Evolutionary conservation across 345 rosid species (phyloP), one percentile per base, ranked within the genome.

Genomic region (Eucalyptus victrix): DNA sequence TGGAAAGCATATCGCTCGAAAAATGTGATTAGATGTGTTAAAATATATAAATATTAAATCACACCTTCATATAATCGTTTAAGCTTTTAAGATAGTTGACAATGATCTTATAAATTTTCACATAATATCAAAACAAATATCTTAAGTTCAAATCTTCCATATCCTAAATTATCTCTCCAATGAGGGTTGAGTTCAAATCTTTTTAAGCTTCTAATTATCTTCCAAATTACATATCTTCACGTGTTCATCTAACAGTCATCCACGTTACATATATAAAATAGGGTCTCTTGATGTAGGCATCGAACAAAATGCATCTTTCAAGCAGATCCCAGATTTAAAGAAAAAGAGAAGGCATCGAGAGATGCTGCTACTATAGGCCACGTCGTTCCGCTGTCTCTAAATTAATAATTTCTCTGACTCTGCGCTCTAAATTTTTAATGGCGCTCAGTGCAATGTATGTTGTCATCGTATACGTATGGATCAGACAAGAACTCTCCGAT

Each of bases 31-130:
- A 18, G 1, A 34, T 40, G 4, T 56, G 62, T 56, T 56, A 56
- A 56, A 56, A 56, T 56, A 56, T 24, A 56, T 56, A 56, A 56
- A 24, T 56, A 56, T 56, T 5, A 56, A 56, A 56, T 10, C 2
- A 24, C 0, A 2, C 1, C 0, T 10, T 56, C 30, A 56, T 56
- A 0, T 24, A 56, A 23, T 24, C 3, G 2, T 0, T 10, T 56
- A 56, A 24, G 0, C 30, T 56, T 23, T 24, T 9, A 24, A 56
- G 2, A 24, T 0, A 2, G 1, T 56, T 56, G 6, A 56, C 3
- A 56, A 0, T 19, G 5, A 0, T 23, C 30, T 0, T 56, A 56
- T 12, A 56, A 56, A 56, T 23, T 56, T 24, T 56, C 62, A 56
- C 62, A 56, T 9, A 23, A 56, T 24, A 24, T 24, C 6, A 56